phyloP scores from a whole-genome alignment of 2,329 filamentous ascomycete species.

The Colletotrichum trifolii region DNA sequence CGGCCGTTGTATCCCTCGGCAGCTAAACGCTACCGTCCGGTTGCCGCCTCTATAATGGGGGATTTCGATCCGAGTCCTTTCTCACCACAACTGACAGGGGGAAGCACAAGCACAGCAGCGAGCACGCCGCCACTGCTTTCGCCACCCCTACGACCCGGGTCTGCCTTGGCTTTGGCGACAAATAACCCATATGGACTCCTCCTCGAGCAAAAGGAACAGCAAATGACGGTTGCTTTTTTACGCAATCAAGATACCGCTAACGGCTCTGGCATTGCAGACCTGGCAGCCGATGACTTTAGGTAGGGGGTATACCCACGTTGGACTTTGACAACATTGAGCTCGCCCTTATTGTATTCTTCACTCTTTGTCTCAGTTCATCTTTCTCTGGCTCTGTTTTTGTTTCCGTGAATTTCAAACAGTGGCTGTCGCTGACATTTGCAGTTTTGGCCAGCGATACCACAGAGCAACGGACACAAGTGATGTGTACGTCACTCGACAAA shows the following conservation, averaged over 20 bases:
- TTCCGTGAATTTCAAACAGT: too few species aligned
- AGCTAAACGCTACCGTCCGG: conserved; percentile 25
- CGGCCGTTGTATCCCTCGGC: background rate
- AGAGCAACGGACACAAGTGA: conserved; percentile 40
- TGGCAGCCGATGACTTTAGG: conserved; percentile 47
- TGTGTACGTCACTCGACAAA: conserved; percentile 46
- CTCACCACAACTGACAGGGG: conserved; percentile 25
- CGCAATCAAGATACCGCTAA: conserved; percentile 41
- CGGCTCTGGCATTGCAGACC: conserved; percentile 30
- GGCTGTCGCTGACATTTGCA: conserved; percentile 18
- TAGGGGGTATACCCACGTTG: conserved; percentile 34
- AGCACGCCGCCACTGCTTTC: conserved; percentile 36
- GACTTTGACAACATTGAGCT: too few species aligned
- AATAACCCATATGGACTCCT: conserved; percentile 45
- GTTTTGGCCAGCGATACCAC: conserved; percentile 51
- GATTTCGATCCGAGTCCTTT: conserved; percentile 31
- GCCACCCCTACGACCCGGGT: conserved; percentile 30
- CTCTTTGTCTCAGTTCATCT: too few species aligned
- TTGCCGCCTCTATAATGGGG: conserved; percentile 34
- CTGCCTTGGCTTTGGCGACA: conserved; percentile 3
- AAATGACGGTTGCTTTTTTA: conserved; percentile 45
- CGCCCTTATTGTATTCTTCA: too few species aligned
- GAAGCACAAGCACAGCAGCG: conserved; percentile 24
- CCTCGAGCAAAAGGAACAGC: conserved; percentile 46
- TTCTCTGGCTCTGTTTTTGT: too few species aligned